Percentiles rank a stretch among this genome's conserved stretches.
Conservation (phyloP, 768 basidiomycete genomes). For the Dendrothele bispora region DNA sequence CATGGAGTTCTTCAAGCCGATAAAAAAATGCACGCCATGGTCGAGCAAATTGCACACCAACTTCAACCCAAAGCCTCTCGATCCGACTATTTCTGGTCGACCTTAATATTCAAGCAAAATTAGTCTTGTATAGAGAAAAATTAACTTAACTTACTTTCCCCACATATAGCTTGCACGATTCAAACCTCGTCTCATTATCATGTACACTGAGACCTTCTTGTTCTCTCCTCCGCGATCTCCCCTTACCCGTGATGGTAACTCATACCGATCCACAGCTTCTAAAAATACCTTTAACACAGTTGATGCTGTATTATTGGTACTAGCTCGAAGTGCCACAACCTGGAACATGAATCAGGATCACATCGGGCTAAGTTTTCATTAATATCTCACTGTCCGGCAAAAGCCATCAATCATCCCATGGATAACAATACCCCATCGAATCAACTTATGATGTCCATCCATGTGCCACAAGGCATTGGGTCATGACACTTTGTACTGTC, state of each 20-base stretch:
- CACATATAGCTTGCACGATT: slow-evolving; percentile 32
- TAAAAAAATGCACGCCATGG: slow-evolving; percentile 44
- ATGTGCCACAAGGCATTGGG: slow-evolving; percentile 25
- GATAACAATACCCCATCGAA: slow-evolving; percentile 27
- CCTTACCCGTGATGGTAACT: slow-evolving; percentile 28
- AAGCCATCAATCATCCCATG: slow-evolving; percentile 32
- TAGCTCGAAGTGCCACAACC: slow-evolving; percentile 25
- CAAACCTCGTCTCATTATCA: slow-evolving; percentile 31
- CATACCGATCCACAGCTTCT: slow-evolving; percentile 17
- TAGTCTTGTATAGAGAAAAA: neutral
- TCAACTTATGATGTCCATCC: slow-evolving; percentile 26
- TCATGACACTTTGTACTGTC: slow-evolving; percentile 16
- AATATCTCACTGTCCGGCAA: slow-evolving; percentile 19
- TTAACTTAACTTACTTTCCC: slow-evolving; percentile 24
- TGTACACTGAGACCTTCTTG: slow-evolving; percentile 26
- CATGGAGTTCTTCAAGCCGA: slow-evolving; percentile 31
- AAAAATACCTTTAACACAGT: slow-evolving; percentile 28
- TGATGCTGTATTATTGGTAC: slow-evolving; percentile 24
- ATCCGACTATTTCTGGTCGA: slow-evolving; percentile 43
- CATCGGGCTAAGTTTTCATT: neutral
- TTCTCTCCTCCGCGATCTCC: slow-evolving; percentile 38
- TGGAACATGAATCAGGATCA: slow-evolving; percentile 5
- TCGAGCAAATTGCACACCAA: slow-evolving; percentile 36
- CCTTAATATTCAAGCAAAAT: slow-evolving; percentile 13
- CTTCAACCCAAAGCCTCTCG: slow-evolving; percentile 45